Evolutionary conservation across 1,139 yeast species (phyloP).

Genomic region (Suhomyces guaymorum): DNA sequence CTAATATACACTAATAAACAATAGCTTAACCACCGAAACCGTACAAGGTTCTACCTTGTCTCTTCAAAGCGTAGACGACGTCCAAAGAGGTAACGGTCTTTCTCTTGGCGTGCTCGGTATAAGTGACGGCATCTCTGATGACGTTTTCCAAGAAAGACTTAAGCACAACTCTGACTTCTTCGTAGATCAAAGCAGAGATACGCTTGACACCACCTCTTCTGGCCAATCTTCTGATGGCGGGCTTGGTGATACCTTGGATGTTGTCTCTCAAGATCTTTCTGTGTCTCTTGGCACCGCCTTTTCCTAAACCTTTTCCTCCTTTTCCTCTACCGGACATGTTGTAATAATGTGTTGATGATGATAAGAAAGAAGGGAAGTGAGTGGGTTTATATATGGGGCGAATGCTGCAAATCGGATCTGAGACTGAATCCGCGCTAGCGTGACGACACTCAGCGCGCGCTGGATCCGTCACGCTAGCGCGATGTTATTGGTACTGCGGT

Average conservation of each 20-base stretch:
- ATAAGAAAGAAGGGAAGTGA: slow-evolving; percentile 2
- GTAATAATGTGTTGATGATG: slow-evolving; percentile 12
- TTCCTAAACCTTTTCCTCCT: slow-evolving; percentile 99
- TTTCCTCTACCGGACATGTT: slow-evolving; percentile 99
- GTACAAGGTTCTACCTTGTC: slow-evolving; percentile 99
- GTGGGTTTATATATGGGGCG: slow-evolving; percentile 8
- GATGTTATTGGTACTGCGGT: too few relatives aligned
- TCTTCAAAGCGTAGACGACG: slow-evolving; percentile 98
- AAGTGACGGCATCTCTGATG: slow-evolving; percentile 98
- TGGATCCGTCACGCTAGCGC: too few relatives aligned
- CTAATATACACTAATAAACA: slow-evolving; percentile 31
- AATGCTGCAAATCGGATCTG: too few relatives aligned
- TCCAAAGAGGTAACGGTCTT: slow-evolving; percentile 98
- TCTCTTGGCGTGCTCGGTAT: slow-evolving; percentile 99
- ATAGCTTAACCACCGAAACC: slow-evolving; percentile 95
- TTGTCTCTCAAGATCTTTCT: slow-evolving; percentile 99
- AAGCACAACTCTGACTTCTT: slow-evolving; percentile 96
- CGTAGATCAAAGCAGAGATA: slow-evolving; percentile 97
- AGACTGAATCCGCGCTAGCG: too few relatives aligned
- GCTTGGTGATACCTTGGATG: slow-evolving; percentile 99
- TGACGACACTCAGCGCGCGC: too few relatives aligned
- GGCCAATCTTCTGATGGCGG: slow-evolving; percentile 99
- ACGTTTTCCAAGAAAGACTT: slow-evolving; percentile 96
- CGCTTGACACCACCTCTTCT: slow-evolving; percentile 99
- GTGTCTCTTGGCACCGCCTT: slow-evolving; percentile 99